Evolutionary conservation across 768 basidiomycete genomes (phyloP).

Genomic region (Hericium rajendrae): DNA sequence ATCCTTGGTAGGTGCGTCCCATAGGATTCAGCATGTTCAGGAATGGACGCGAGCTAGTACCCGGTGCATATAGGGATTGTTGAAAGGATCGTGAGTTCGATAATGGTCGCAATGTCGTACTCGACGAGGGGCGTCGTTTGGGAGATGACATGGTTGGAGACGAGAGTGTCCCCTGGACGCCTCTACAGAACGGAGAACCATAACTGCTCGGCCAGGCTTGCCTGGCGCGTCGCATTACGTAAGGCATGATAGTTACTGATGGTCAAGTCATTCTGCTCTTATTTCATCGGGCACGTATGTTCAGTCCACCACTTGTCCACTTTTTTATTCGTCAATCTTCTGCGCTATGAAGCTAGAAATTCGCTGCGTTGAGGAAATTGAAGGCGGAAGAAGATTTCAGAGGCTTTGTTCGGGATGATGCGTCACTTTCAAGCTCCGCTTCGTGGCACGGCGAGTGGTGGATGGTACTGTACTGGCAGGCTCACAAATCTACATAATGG

Average conservation of each 20-base stretch:
- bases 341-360: too few species aligned
- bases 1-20: slow-evolving; percentile 64
- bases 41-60: slow-evolving; percentile 66
- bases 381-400: too few species aligned
- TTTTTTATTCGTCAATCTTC: not conserved
- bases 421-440: too few species aligned
- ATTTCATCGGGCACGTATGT: not conserved
- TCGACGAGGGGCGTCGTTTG: slow-evolving; percentile 7
- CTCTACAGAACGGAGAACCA: too few species aligned
- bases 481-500: too few species aligned
- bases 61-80: slow-evolving; percentile 26
- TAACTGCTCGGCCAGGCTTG: too few species aligned
- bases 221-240: too few species aligned
- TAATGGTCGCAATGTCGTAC: slow-evolving; percentile 11
- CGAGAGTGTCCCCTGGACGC: not conserved
- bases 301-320: not conserved
- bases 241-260: too few species aligned
- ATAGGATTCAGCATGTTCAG: slow-evolving; percentile 79
- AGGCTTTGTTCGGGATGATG: too few species aligned
- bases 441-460: too few species aligned
- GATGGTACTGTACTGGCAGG: too few species aligned
- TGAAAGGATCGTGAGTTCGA: slow-evolving; percentile 15
- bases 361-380: too few species aligned
- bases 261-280: not conserved
- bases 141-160: slow-evolving; percentile 12